Conservation (phyloP, 2,329 filamentous ascomycete genomes). For the Claviceps paspali region DNA sequence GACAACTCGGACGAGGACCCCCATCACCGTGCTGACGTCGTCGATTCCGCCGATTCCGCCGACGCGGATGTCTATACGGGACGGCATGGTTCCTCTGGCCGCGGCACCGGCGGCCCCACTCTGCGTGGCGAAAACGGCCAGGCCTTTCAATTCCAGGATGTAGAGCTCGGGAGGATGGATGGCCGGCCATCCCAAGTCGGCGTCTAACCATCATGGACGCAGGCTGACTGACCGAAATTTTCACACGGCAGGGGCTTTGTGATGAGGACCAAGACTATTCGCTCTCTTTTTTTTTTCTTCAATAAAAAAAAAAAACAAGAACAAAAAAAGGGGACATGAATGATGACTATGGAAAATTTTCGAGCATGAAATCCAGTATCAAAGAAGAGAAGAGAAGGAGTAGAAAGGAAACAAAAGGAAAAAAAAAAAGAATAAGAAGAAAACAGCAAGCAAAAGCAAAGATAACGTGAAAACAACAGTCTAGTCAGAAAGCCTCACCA, state of each 20-base stretch:
- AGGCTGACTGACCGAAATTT: too few species aligned
- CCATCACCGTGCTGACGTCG: conserved; percentile 1
- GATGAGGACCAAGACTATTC: too few species aligned
- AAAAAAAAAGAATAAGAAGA: background rate
- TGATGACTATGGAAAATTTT: too few species aligned
- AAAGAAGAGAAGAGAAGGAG: too few species aligned
- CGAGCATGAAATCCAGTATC: too few species aligned
- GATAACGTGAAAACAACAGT: too few species aligned
- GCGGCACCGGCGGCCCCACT: background rate
- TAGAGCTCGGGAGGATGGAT: conserved; percentile 15
- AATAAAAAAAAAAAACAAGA: background rate
- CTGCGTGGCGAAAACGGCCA: conserved; percentile 1
- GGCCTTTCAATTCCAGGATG: conserved; percentile 15
- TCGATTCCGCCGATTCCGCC: conserved; percentile 13
- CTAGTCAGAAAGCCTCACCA: too few species aligned
- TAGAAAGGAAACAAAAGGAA: background rate
- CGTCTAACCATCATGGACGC: background rate
- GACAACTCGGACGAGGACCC: conserved; percentile 21
- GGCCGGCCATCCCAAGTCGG: background rate
- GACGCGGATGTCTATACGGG: conserved; percentile 9
- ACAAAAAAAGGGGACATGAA: background rate
- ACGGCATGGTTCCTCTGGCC: background rate
- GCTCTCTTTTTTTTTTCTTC: background rate
- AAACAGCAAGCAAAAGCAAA: background rate
- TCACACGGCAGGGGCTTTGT: too few species aligned